phyloP scores from a whole-genome alignment of 2,329 filamentous ascomycete species.

The Malbranchea cinnamomea region DNA sequence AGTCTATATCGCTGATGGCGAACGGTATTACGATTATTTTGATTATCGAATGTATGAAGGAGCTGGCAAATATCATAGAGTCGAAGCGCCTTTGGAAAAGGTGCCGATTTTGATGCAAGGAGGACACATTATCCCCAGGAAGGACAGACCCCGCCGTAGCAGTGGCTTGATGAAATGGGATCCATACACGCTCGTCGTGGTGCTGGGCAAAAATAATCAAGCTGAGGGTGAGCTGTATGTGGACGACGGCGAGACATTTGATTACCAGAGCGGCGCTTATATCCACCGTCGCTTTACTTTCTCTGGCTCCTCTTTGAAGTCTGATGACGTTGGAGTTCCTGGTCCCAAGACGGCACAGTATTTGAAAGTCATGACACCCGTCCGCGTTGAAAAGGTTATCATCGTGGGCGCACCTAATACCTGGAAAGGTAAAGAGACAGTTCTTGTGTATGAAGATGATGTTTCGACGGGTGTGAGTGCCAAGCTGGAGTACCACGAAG shows the following conservation, averaged over 20 bases:
- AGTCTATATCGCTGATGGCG: conserved; percentile 76
- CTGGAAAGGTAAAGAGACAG: conserved; percentile 53
- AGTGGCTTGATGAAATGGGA: conserved; percentile 84
- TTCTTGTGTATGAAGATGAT: conserved; percentile 35
- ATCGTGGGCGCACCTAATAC: conserved; percentile 60
- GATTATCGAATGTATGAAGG: conserved; percentile 64
- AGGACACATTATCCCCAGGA: conserved; percentile 79
- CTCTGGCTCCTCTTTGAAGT: conserved; percentile 44
- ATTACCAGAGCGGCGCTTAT: conserved; percentile 71
- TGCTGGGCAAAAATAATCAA: conserved; percentile 50
- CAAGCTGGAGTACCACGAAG: conserved; percentile 44
- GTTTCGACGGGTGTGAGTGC: conserved; percentile 31
- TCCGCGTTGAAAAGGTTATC: conserved; percentile 71
- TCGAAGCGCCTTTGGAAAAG: conserved; percentile 67
- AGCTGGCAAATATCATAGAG: conserved; percentile 52
- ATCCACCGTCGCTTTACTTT: conserved; percentile 73
- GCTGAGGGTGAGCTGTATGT: conserved; percentile 75
- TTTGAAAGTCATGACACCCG: conserved; percentile 61
- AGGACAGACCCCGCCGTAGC: conserved; percentile 74
- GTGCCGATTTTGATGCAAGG: conserved; percentile 86
- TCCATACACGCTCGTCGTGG: conserved; percentile 81
- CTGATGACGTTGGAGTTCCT: conserved; percentile 49
- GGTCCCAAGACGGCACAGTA: conserved; percentile 55
- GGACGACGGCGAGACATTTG: conserved; percentile 88
- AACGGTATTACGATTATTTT: conserved; percentile 92